Percentiles rank a stretch among this genome's conserved stretches.
Evolutionary conservation across 192 early-diverging fungal species (phyloP).

Genomic region (Coemansia brasiliensis): DNA sequence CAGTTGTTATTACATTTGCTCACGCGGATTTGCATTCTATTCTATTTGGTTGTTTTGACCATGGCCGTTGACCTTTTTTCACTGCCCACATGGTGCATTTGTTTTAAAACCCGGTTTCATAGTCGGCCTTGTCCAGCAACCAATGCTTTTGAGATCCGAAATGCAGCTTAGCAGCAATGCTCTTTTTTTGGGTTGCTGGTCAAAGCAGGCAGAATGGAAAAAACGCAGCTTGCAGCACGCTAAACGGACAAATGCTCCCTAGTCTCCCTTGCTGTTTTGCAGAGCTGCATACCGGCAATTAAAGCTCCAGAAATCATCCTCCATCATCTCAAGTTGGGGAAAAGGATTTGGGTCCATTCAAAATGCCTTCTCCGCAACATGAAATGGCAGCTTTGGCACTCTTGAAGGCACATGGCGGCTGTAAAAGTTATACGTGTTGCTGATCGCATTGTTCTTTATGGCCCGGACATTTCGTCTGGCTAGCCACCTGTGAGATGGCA

Average conservation of each 20-base stretch:
- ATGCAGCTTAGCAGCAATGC: no score
- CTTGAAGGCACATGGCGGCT: no score
- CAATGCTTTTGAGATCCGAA: no score
- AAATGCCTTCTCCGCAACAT: not conserved
- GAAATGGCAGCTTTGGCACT: not conserved
- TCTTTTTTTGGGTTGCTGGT: no score
- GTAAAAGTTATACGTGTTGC: not conserved
- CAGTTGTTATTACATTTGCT: conserved; percentile 11
- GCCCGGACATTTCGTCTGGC: not conserved
- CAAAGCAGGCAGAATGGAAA: no score
- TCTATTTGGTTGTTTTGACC: not conserved
- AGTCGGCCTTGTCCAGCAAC: not conserved
- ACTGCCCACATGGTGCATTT: not conserved
- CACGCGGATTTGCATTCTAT: not conserved
- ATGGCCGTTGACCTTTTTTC: not conserved
- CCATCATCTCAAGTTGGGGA: no score
- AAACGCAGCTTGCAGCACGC: no score
- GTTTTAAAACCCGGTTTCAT: not conserved
- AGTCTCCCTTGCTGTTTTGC: no score
- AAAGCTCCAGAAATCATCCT: no score
- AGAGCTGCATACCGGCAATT: no score
- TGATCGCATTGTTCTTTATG: conserved; percentile 18
- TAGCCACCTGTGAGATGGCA: not conserved
- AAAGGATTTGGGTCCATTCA: no score
- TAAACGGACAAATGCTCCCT: no score